phyloP scores from a whole-genome alignment of 1,284 basidiomycete species.

The Meripilus lineatus region DNA sequence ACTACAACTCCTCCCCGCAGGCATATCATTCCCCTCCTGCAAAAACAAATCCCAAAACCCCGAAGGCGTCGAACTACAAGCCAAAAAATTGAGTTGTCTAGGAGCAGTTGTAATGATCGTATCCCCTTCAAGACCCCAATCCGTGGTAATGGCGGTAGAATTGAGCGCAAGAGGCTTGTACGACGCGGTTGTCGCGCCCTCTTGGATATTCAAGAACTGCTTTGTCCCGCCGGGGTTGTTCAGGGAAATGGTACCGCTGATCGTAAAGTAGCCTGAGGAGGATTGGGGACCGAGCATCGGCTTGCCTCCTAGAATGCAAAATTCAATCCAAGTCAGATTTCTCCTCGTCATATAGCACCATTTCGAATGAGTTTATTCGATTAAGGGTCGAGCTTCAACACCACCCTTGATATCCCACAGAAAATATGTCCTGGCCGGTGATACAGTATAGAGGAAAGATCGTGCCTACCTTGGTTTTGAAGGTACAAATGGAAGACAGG shows the following conservation, averaged over 20 bases:
- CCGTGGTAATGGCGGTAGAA: slow-evolving; percentile 42
- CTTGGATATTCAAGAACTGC: slow-evolving; percentile 45
- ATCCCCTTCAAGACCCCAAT: slow-evolving; percentile 56
- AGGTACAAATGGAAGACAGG: slow-evolving; percentile 57
- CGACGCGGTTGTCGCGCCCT: slow-evolving; percentile 37
- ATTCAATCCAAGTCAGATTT: too few species aligned
- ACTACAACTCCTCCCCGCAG: slow-evolving; percentile 36
- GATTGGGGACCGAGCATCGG: slow-evolving; percentile 51
- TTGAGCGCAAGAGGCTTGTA: slow-evolving; percentile 47
- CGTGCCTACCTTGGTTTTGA: slow-evolving; percentile 39
- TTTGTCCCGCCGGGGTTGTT: slow-evolving; percentile 34
- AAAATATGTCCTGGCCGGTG: too few species aligned
- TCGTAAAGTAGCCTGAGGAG: slow-evolving; percentile 47
- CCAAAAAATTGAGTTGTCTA: slow-evolving; percentile 50
- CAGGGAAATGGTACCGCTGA: slow-evolving; percentile 41
- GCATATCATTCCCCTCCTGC: slow-evolving; percentile 48
- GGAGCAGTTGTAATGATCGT: slow-evolving; percentile 51
- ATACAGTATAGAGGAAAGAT: too few species aligned
- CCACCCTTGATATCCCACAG: too few species aligned
- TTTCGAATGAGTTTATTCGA: too few species aligned
- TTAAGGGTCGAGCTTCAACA: too few species aligned
- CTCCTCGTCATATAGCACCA: too few species aligned
- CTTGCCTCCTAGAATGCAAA: slow-evolving; percentile 37
- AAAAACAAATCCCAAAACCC: slow-evolving; percentile 43
- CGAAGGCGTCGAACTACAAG: slow-evolving; percentile 40